Conservation (phyloP, 768 basidiomycete species). For the Kwoniella bestiolae region DNA sequence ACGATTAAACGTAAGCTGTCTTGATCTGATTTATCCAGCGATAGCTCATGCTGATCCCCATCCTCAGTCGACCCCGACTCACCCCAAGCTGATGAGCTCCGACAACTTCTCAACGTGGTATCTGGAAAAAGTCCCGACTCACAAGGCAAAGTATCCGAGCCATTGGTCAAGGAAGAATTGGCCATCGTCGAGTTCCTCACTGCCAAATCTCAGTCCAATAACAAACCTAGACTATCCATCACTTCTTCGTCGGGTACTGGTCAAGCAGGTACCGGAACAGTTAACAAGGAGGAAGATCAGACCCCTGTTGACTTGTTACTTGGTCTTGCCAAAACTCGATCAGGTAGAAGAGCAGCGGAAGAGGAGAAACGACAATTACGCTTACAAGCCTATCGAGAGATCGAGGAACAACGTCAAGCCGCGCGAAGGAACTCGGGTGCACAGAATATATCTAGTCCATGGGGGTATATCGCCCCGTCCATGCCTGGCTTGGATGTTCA, state of each 20-base stretch:
- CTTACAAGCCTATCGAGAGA: slow-evolving; percentile 44
- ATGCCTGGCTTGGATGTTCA: slow-evolving; percentile 56
- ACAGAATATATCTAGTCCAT: slow-evolving; percentile 33
- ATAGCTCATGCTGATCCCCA: slow-evolving; percentile 7
- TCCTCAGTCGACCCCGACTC: slow-evolving; percentile 55
- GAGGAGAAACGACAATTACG: slow-evolving; percentile 47
- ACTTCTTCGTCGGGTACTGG: slow-evolving; percentile 1
- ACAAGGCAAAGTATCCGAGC: slow-evolving; percentile 54
- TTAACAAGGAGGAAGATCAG: slow-evolving; percentile 31
- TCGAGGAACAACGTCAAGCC: slow-evolving; percentile 37
- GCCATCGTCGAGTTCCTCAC: slow-evolving; percentile 59
- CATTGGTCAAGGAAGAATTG: slow-evolving; percentile 58
- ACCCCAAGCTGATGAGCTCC: slow-evolving; percentile 55
- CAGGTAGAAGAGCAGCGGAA: slow-evolving; percentile 50
- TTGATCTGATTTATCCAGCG: neutral
- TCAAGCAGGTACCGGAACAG: neutral
- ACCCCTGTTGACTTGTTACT: slow-evolving; percentile 52
- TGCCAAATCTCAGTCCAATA: slow-evolving; percentile 41
- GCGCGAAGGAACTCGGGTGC: slow-evolving; percentile 13
- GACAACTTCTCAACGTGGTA: slow-evolving; percentile 55
- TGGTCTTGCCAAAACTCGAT: slow-evolving; percentile 47
- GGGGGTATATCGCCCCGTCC: slow-evolving; percentile 54
- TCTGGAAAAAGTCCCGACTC: slow-evolving; percentile 56
- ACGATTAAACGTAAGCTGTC: slow-evolving; percentile 54
- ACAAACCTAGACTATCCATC: slow-evolving; percentile 7